Percentiles rank a stretch among this genome's conserved stretches.
Conservation (phyloP, 2,329 filamentous ascomycete species). For the Neocucurbitaria cava region DNA sequence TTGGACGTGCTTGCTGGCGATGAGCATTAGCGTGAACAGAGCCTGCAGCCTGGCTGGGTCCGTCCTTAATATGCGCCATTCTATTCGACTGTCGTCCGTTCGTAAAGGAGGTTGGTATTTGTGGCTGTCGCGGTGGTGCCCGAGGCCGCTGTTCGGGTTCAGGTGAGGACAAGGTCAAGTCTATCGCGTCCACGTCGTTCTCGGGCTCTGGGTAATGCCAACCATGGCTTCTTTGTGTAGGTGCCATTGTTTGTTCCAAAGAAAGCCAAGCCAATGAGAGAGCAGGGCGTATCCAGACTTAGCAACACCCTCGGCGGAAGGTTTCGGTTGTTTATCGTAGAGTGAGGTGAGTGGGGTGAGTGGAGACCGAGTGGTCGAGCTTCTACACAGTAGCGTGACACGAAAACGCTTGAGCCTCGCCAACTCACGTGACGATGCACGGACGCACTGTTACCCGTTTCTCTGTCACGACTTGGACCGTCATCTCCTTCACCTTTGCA, state of each 20-base stretch:
- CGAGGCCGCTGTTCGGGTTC: constrained; percentile 12
- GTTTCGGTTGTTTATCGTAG: no score
- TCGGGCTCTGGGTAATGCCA: background rate
- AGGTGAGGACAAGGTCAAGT: constrained; percentile 28
- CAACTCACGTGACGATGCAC: constrained; percentile 6
- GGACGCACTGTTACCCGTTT: background rate
- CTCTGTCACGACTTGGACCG: background rate
- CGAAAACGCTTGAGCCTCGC: background rate
- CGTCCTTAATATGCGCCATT: constrained; percentile 1
- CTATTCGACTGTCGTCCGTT: constrained; percentile 7
- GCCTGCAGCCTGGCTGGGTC: background rate
- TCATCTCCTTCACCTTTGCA: background rate
- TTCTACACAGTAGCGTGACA: constrained; percentile 7
- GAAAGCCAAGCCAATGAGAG: background rate
- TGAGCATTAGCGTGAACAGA: background rate
- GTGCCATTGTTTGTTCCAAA: constrained; percentile 5
- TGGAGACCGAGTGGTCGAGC: background rate
- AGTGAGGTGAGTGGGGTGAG: background rate
- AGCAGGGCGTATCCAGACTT: no score
- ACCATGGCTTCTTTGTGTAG: constrained; percentile 1
- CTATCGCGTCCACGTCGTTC: constrained; percentile 24
- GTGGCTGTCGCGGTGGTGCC: constrained; percentile 13
- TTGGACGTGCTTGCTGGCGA: constrained; percentile 15
- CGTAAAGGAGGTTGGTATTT: constrained; percentile 11
- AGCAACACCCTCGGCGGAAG: no score